These are phyloP conservation scores for Reutealis trisperma DNA, from an alignment of 345 rosid genomes.

Conservation along the genomic window DNA sequence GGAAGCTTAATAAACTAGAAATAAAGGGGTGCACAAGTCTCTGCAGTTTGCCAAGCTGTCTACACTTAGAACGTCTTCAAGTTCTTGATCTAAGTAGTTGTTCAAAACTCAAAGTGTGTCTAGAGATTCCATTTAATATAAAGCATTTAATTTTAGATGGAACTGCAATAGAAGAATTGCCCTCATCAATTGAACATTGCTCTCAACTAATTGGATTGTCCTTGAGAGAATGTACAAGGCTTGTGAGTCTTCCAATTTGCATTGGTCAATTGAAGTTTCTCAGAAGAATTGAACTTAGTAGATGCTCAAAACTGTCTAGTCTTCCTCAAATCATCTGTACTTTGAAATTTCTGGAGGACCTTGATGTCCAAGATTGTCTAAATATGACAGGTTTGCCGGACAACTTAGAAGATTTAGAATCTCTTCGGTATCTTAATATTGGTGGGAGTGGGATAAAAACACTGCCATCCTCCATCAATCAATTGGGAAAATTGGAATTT, in stretches of 20 bases:
- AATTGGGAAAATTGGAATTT: background rate
- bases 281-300: too few relatives aligned
- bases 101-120: background rate
- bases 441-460: background rate
- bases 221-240: background rate
- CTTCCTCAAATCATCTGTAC: background rate
- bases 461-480: background rate
- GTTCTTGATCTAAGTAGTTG: background rate
- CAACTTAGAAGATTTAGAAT: background rate
- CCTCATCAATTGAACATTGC: background rate
- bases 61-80: background rate
- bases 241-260: too few relatives aligned
- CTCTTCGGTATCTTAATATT: background rate
- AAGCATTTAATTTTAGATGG: background rate
- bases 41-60: background rate
- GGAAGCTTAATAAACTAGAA: background rate
- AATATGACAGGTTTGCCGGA: background rate
- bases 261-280: too few relatives aligned
- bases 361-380: background rate
- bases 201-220: background rate
- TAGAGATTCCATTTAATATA: background rate
- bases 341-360: too few relatives aligned
- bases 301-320: background rate
- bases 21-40: background rate
- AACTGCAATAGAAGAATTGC: background rate